Evolutionary conservation across 2,329 filamentous ascomycete genomes (phyloP).

Genomic region (Mariannaea sp.): DNA sequence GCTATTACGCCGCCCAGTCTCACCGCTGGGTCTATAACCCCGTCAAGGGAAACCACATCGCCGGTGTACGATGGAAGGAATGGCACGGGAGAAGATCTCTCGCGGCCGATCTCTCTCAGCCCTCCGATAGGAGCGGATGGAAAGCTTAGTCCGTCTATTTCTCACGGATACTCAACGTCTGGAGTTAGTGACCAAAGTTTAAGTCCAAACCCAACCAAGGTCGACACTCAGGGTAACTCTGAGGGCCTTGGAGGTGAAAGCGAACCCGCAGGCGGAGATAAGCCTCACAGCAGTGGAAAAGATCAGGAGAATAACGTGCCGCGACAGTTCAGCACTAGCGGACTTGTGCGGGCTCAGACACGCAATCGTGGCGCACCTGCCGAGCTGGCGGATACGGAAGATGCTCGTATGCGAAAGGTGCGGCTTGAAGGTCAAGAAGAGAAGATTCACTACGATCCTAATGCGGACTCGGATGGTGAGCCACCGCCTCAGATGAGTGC

Average conservation of each 20-base stretch:
- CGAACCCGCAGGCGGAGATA: background rate
- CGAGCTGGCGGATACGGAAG: conserved; percentile 50
- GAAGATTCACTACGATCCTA: conserved; percentile 54
- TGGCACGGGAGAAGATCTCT: conserved; percentile 10
- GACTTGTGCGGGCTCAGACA: conserved; percentile 3
- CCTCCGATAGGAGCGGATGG: conserved; percentile 20
- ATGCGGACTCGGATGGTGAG: conserved; percentile 41
- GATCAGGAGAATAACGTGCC: background rate
- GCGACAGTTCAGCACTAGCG: conserved; percentile 6
- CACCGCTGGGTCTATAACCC: conserved; percentile 3
- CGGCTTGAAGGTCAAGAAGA: conserved; percentile 55
- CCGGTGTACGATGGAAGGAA: background rate
- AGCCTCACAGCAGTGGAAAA: background rate
- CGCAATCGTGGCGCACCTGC: conserved; percentile 32
- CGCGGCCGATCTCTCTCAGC: conserved; percentile 25
- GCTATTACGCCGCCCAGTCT: background rate
- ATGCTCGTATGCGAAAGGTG: conserved; percentile 51
- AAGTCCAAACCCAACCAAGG: conserved; percentile 1
- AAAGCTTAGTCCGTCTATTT: conserved; percentile 20
- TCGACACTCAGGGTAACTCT: background rate
- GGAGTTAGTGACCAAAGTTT: conserved; percentile 9
- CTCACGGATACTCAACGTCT: conserved; percentile 18
- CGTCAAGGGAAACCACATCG: conserved; percentile 2
- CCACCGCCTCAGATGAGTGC: conserved; percentile 63
- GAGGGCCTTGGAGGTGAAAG: background rate